A percentile compares a stretch with the other conserved stretches of the same genome.
These are phyloP conservation scores for Straminergon stramineum DNA, from an alignment of 225 moss, liverwort and hornwort genomes.

Conservation along the genomic window DNA sequence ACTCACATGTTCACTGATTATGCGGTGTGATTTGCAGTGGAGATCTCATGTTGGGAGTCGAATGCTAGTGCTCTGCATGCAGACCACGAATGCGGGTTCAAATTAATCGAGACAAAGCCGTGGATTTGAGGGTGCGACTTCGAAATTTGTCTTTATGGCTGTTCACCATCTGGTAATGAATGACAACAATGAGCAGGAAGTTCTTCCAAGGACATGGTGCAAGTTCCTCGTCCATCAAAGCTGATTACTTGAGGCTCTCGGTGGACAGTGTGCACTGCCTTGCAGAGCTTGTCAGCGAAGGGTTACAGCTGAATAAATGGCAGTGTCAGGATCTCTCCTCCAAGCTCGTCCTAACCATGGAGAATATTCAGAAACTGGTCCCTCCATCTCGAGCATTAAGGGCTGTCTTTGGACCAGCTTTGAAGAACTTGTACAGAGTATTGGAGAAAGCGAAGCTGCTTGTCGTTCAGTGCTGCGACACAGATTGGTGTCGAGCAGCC, in stretches of 20 bases:
- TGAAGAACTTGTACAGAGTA: neutral
- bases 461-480: neutral
- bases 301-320: neutral
- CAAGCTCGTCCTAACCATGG: neutral
- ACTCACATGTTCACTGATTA: neutral
- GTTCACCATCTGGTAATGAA: neutral
- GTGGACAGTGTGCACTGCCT: neutral
- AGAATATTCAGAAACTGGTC: neutral
- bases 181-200: neutral
- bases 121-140: neutral
- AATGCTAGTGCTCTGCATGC: neutral
- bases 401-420: neutral
- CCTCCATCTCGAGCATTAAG: neutral
- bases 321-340: neutral
- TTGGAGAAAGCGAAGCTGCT: neutral
- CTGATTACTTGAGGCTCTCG: neutral
- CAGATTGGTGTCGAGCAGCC: neutral
- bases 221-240: neutral
- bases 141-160: neutral
- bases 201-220: neutral
- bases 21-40: neutral
- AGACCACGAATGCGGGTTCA: neutral
- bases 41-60: neutral
- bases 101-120: neutral
- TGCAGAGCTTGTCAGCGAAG: neutral